These are phyloP conservation scores for Orbilia blumenaviensis DNA, from an alignment of 2,329 filamentous ascomycete species.

Conservation along the genomic window DNA sequence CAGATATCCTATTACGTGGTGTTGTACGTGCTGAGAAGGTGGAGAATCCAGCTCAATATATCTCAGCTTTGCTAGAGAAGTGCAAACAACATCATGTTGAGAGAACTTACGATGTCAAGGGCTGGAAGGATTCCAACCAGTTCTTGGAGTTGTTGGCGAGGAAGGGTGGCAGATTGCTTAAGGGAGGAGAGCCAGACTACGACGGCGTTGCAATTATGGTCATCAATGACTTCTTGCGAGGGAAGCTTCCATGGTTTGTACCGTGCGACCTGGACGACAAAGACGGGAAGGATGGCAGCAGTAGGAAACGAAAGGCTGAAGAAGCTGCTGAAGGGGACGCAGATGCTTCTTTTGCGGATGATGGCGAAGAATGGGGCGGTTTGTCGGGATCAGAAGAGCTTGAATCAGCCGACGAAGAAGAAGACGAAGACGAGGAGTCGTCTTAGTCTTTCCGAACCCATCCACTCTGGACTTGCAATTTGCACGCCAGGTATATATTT, in stretches of 20 bases:
- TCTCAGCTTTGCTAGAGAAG: conserved; percentile 78
- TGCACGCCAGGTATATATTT: neutral
- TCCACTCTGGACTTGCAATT: neutral
- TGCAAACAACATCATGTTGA: conserved; percentile 90
- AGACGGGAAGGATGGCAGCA: conserved; percentile 77
- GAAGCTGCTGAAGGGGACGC: conserved; percentile 60
- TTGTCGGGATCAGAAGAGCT: conserved; percentile 54
- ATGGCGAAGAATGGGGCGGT: conserved; percentile 54
- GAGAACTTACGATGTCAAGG: conserved; percentile 87
- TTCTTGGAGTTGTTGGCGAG: conserved; percentile 88
- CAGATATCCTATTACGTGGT: conserved; percentile 87
- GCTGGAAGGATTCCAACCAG: conserved; percentile 78
- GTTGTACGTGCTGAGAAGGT: conserved; percentile 96
- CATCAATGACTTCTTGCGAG: conserved; percentile 92
- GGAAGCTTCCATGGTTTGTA: conserved; percentile 88
- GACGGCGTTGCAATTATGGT: conserved; percentile 97
- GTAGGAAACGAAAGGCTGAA: conserved; percentile 74
- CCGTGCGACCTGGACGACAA: conserved; percentile 61
- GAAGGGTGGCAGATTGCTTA: conserved; percentile 84
- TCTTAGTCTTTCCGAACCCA: neutral
- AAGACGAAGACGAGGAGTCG: conserved; percentile 58
- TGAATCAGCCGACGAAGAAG: conserved; percentile 55
- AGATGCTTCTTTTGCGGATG: conserved; percentile 59
- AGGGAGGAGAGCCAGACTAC: conserved; percentile 92
- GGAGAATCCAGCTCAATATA: conserved; percentile 94